Evolutionary conservation across 495 filamentous ascomycete genomes (phyloP).

Genomic region (Tricharina praecox): DNA sequence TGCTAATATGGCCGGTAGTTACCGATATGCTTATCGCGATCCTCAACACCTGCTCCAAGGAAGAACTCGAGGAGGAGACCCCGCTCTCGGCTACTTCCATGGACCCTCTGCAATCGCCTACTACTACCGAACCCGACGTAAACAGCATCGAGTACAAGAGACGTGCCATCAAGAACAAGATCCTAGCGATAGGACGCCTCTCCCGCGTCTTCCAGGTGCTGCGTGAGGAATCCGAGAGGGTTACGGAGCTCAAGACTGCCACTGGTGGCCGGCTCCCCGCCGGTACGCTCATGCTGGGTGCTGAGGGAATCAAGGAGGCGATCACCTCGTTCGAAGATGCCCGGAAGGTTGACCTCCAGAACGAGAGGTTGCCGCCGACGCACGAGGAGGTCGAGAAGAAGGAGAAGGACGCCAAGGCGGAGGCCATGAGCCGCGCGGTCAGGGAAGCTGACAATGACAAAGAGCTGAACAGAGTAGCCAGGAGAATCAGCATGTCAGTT

Average conservation of each 20-base stretch:
- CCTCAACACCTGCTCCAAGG: conserved; percentile 92
- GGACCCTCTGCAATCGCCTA: conserved; percentile 55
- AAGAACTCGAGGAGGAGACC: conserved; percentile 74
- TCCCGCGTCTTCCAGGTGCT: conserved; percentile 97
- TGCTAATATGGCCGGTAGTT: conserved; percentile 28
- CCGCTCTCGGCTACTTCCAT: conserved; percentile 41
- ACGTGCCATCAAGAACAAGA: conserved; percentile 97
- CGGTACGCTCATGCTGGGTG: conserved; percentile 92
- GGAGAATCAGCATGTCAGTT: conserved; percentile 77
- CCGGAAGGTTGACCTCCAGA: conserved; percentile 93
- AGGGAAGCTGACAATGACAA: conserved; percentile 83
- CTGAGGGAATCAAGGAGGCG: conserved; percentile 98
- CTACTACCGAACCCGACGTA: conserved; percentile 43
- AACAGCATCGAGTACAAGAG: conserved; percentile 78
- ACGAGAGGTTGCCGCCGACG: conserved; percentile 78
- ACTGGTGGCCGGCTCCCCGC: conserved; percentile 83
- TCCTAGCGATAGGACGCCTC: conserved; percentile 86
- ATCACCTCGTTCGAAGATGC: conserved; percentile 95
- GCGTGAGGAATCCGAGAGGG: conserved; percentile 88
- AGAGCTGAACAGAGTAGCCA: conserved; percentile 63
- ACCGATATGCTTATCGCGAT: conserved; percentile 99
- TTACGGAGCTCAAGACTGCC: conserved; percentile 94
- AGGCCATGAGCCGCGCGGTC: conserved; percentile 67
- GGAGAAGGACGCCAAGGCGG: conserved; percentile 57
- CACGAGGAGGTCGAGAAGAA: conserved; percentile 78